Evolutionary conservation across 371 early-diverging fungal species (phyloP).

Genomic region (Syncephalis plumigaleata): DNA sequence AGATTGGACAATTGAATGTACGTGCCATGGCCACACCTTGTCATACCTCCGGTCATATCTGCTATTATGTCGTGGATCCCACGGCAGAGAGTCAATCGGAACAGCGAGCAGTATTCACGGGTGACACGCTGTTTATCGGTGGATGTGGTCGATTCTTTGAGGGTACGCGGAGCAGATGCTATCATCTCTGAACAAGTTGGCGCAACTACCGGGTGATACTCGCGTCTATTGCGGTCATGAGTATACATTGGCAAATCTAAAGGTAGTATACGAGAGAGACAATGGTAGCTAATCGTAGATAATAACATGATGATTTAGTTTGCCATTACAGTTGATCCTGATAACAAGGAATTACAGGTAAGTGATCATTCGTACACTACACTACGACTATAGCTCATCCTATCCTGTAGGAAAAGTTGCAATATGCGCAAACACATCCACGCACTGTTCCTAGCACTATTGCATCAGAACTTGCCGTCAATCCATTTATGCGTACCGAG

Average conservation of each 20-base stretch:
- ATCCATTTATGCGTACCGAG: conserved; percentile 77
- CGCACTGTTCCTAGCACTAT: conserved; percentile 76
- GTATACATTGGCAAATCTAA: conserved; percentile 58
- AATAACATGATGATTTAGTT: conserved; percentile 19
- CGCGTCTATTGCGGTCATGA: conserved; percentile 87
- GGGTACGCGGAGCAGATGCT: conserved; percentile 73
- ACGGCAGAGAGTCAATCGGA: background rate
- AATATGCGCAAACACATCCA: conserved; percentile 25
- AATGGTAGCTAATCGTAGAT: background rate
- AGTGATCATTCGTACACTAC: conserved; percentile 9
- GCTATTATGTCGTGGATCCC: conserved; percentile 55
- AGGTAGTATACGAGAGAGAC: conserved; percentile 9
- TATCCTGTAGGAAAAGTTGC: conserved; percentile 22
- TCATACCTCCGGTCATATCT: conserved; percentile 80
- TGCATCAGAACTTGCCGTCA: conserved; percentile 64
- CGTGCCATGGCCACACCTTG: conserved; percentile 57
- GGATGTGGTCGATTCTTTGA: conserved; percentile 92
- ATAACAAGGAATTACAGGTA: conserved; percentile 23
- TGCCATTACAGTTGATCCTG: conserved; percentile 32
- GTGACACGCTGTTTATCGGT: conserved; percentile 12
- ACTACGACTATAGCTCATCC: conserved; percentile 2
- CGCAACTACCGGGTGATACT: conserved; percentile 57
- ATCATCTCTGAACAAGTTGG: conserved; percentile 42
- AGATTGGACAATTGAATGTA: conserved; percentile 11
- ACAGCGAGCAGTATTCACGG: conserved; percentile 7